A percentile compares a stretch with the other conserved stretches of the same genome.
phyloP scores from a whole-genome alignment of 202 grass and related monocot species.

The Musa balbisiana region DNA sequence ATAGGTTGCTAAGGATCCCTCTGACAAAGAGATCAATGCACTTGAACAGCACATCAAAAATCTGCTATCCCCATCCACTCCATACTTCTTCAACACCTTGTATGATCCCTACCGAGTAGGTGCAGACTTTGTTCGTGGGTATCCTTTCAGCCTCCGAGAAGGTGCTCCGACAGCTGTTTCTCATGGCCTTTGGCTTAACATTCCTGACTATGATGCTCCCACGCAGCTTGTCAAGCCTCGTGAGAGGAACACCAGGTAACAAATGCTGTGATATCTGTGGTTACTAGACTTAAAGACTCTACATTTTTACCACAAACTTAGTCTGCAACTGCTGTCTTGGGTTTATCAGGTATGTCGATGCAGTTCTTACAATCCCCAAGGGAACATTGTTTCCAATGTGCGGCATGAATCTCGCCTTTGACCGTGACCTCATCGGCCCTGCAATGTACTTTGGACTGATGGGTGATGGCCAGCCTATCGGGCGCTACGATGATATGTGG shows the following conservation, averaged over 20 bases:
- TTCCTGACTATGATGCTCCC: slow-evolving; percentile 7
- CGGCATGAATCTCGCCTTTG: neutral
- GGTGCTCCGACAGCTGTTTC: slow-evolving; percentile 4
- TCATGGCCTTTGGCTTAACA: slow-evolving; percentile 6
- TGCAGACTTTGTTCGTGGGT: slow-evolving; percentile 7
- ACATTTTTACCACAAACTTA: neutral
- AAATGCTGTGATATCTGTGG: neutral
- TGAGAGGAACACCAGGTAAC: slow-evolving; percentile 1
- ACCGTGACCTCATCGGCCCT: neutral
- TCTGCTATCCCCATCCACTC: neutral
- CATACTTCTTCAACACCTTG: slow-evolving; percentile 4
- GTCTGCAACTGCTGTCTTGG: neutral
- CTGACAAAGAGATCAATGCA: slow-evolving; percentile 4
- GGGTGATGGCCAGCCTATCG: too few species aligned
- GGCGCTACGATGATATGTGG: too few species aligned
- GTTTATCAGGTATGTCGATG: slow-evolving; percentile 2
- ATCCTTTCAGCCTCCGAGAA: slow-evolving; percentile 9
- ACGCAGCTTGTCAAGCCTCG: slow-evolving; percentile 4
- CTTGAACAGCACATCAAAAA: slow-evolving; percentile 6
- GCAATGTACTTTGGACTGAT: too few species aligned
- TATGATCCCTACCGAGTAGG: neutral
- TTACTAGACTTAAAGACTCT: too few species aligned
- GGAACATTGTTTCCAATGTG: slow-evolving; percentile 6
- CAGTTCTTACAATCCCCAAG: slow-evolving; percentile 3
- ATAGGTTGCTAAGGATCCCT: slow-evolving; percentile 7